These are phyloP conservation scores for Auriscalpium vulgare DNA, from an alignment of 768 basidiomycete species.

Conservation along the genomic window DNA sequence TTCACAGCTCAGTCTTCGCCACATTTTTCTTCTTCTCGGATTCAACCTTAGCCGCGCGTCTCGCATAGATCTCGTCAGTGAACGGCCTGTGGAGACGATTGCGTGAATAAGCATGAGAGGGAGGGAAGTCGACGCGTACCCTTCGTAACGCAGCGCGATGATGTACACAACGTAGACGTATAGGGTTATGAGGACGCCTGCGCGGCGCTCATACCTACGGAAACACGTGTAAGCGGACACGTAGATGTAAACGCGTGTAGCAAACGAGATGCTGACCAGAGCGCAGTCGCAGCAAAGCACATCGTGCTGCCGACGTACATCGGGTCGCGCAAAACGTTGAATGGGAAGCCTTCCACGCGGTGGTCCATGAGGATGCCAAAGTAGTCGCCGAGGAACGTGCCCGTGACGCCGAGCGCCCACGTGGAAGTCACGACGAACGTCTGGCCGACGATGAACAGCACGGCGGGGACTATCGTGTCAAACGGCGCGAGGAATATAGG, in stretches of 20 bases:
- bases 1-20: too few relatives aligned
- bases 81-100: constrained; percentile 23
- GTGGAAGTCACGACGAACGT: constrained; percentile 84
- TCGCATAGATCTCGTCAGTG: constrained; percentile 17
- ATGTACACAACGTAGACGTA: constrained; percentile 82
- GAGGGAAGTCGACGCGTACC: constrained; percentile 43
- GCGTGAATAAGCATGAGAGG: constrained; percentile 1
- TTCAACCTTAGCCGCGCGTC: not conserved
- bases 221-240: not conserved
- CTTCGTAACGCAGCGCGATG: constrained; percentile 83
- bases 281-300: constrained; percentile 77
- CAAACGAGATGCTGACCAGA: constrained; percentile 53
- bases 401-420: constrained; percentile 87
- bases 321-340: constrained; percentile 85
- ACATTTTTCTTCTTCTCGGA: not conserved
- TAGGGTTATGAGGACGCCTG: constrained; percentile 69
- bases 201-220: constrained; percentile 75
- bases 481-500: constrained; percentile 60
- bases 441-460: constrained; percentile 66
- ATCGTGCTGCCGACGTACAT: constrained; percentile 97
- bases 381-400: constrained; percentile 83
- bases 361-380: constrained; percentile 84
- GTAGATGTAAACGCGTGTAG: not conserved
- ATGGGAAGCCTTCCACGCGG: constrained; percentile 93
- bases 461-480: constrained; percentile 49